Conservation (phyloP, 2,329 filamentous ascomycete species). For the Hymenoscyphus fructigenus region DNA sequence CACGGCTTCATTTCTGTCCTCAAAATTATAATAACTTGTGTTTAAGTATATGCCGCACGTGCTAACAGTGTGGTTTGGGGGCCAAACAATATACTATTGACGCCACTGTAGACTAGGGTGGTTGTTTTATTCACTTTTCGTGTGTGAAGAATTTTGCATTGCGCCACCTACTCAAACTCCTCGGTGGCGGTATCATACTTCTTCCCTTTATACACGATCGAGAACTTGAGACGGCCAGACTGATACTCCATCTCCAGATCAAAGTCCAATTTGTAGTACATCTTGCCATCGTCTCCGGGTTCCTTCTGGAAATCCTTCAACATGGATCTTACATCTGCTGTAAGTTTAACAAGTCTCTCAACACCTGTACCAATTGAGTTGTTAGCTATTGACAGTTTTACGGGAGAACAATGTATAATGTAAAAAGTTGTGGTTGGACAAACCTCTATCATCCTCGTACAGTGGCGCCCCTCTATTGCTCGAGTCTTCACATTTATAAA, state of each 20-base stretch:
- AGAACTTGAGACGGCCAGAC: conserved; percentile 5
- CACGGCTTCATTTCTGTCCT: no score
- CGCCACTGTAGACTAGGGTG: no score
- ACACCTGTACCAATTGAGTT: no score
- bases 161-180: neutral
- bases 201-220: neutral
- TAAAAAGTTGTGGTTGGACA: no score
- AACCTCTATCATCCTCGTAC: neutral
- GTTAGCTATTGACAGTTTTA: no score
- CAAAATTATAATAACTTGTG: no score
- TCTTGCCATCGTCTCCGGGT: neutral
- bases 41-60: no score
- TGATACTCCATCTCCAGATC: neutral
- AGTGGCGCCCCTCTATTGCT: neutral
- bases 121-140: no score
- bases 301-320: neutral
- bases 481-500: neutral
- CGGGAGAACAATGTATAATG: no score
- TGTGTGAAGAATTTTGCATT: no score
- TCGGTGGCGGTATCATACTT: neutral
- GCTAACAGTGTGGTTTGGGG: no score
- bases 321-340: neutral
- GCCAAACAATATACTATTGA: no score
- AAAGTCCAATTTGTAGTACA: conserved; percentile 1
- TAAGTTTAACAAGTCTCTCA: neutral